phyloP scores from a whole-genome alignment of 2,329 filamentous ascomycete species.

The Penicillium sp. region DNA sequence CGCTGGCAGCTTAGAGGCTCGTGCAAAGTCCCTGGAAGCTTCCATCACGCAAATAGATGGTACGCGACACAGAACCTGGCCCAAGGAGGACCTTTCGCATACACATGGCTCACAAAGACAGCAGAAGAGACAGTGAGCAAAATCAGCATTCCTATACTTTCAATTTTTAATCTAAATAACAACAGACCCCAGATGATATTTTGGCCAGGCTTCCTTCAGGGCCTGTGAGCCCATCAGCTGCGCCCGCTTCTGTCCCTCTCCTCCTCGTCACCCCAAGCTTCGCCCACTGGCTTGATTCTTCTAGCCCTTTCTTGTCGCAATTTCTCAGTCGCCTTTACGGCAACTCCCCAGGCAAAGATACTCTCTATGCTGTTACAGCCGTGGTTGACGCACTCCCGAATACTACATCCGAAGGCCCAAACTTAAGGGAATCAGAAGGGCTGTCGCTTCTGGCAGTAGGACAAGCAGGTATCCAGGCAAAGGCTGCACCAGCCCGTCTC shows the following conservation, averaged over 20 bases:
- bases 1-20: conserved; percentile 7
- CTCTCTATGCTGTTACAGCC: conserved; percentile 33
- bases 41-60: conserved; percentile 10
- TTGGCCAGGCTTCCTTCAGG: conserved; percentile 26
- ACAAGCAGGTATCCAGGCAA: conserved; percentile 28
- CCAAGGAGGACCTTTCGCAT: conserved; percentile 21
- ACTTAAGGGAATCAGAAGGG: conserved; percentile 31
- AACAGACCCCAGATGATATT: conserved; percentile 31
- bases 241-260: conserved; percentile 27
- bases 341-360: conserved; percentile 5
- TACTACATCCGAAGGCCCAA: not conserved
- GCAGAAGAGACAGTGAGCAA: conserved; percentile 30
- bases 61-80: conserved; percentile 16
- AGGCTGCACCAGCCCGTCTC: conserved; percentile 26
- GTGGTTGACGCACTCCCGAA: conserved; percentile 39
- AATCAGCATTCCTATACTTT: not conserved
- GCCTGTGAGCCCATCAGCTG: conserved; percentile 10
- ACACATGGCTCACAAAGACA: conserved; percentile 34
- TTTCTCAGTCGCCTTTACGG: conserved; percentile 30
- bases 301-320: conserved; percentile 30
- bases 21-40: not conserved
- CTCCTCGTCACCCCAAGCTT: conserved; percentile 39
- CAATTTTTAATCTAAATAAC: not conserved
- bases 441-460: conserved; percentile 33
- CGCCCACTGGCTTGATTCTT: conserved; percentile 37